These are phyloP conservation scores for Pichia insulana DNA, from an alignment of 805 yeast genomes.

Conservation along the genomic window DNA sequence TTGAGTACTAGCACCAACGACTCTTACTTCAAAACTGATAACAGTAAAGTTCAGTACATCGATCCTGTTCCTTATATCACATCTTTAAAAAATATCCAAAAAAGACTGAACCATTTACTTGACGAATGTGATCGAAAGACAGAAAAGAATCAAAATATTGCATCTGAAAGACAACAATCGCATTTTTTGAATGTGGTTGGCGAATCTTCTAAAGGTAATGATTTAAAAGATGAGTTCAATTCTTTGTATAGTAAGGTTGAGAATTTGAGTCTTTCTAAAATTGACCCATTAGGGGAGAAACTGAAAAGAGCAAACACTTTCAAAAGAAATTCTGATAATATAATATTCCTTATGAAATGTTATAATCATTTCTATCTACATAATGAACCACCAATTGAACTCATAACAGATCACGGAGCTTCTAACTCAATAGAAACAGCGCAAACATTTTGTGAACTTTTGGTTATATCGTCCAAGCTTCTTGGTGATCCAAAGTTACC, in stretches of 20 bases:
- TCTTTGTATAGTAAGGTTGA: constrained; percentile 45
- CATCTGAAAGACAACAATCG: constrained; percentile 49
- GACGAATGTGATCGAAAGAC: constrained; percentile 47
- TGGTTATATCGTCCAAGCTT: constrained; percentile 57
- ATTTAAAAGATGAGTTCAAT: constrained; percentile 40
- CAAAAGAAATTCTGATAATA: constrained; percentile 62
- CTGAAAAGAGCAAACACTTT: constrained; percentile 60
- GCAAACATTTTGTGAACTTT: constrained; percentile 52
- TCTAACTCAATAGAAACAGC: constrained; percentile 45
- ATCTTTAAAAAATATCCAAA: constrained; percentile 79
- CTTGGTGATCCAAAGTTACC: constrained; percentile 41
- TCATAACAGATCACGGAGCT: constrained; percentile 35
- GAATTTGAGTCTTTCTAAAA: constrained; percentile 42
- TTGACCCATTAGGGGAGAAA: constrained; percentile 63
- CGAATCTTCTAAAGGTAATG: constrained; percentile 34
- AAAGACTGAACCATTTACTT: constrained; percentile 56
- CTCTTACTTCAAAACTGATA: constrained; percentile 3
- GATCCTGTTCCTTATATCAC: constrained; percentile 95
- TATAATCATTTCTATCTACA: constrained; percentile 69
- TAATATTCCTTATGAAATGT: constrained; percentile 65
- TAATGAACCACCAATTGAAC: constrained; percentile 41
- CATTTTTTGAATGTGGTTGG: constrained; percentile 62
- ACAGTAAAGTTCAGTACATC: constrained; percentile 4
- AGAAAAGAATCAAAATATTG: constrained; percentile 44
- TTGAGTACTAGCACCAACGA: background rate